These are phyloP conservation scores for Berkeleyomyces basicola DNA, from an alignment of 2,329 filamentous ascomycete species.

Conservation along the genomic window DNA sequence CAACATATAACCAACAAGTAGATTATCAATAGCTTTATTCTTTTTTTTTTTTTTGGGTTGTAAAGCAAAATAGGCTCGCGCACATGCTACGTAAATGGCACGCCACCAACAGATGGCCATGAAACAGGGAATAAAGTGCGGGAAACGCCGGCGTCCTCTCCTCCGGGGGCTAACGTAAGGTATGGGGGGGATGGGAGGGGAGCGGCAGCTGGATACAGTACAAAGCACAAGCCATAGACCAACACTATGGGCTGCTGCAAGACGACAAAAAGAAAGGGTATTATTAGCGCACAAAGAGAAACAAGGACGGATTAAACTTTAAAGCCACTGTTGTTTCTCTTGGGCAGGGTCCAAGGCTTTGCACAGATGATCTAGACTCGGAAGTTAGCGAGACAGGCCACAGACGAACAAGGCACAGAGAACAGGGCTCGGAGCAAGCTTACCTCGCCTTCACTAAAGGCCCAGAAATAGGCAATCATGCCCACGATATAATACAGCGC, in stretches of 20 bases:
- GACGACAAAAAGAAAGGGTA: not conserved
- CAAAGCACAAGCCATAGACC: not conserved
- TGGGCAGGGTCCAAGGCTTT: constrained; percentile 52
- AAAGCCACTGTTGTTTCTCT: constrained; percentile 27
- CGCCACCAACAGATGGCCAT: not conserved
- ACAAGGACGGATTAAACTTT: not conserved
- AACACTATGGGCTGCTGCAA: not conserved
- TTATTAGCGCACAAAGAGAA: constrained; percentile 1
- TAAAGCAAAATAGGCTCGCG: not conserved
- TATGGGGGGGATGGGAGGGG: too few relatives aligned
- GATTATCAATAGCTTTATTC: not conserved
- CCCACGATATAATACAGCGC: constrained; percentile 84
- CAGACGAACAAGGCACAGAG: not conserved
- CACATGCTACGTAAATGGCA: not conserved
- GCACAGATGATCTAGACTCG: constrained; percentile 43
- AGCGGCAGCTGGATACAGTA: not conserved
- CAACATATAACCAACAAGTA: not conserved
- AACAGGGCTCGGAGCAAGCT: constrained; percentile 21
- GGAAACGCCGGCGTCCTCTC: not conserved
- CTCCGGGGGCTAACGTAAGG: too few relatives aligned
- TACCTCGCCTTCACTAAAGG: constrained; percentile 93
- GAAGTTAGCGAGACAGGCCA: not conserved
- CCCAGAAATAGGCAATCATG: constrained; percentile 85
- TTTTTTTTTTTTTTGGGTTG: not conserved
- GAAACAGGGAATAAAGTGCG: not conserved